Evolutionary conservation across 495 filamentous ascomycete species (phyloP).

Genomic region (Aspergillus cavernicola): DNA sequence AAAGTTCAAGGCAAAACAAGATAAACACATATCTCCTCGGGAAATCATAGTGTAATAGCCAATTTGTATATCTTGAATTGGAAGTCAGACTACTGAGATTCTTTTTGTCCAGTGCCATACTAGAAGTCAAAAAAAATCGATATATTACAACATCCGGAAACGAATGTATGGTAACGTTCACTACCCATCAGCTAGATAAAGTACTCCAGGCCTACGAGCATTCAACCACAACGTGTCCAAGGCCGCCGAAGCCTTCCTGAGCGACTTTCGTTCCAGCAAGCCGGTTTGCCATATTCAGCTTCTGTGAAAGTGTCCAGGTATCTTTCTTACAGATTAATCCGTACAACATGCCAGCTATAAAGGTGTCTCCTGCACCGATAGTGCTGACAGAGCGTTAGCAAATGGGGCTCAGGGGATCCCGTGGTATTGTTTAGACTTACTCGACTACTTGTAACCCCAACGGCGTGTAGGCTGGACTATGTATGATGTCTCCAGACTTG

Average conservation of each 20-base stretch:
- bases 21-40: too few species aligned
- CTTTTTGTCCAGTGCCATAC: not conserved
- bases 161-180: too few species aligned
- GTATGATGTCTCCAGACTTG: conserved; percentile 31
- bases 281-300: conserved; percentile 59
- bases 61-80: too few species aligned
- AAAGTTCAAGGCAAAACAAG: too few species aligned
- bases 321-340: conserved; percentile 47
- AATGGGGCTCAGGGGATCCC: not conserved
- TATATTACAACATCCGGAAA: too few species aligned
- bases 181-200: not conserved
- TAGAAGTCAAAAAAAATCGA: not conserved
- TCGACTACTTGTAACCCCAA: conserved; percentile 51
- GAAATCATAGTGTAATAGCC: too few species aligned
- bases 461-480: conserved; percentile 43
- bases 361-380: conserved; percentile 71
- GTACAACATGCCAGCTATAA: conserved; percentile 69
- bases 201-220: not conserved
- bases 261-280: conserved; percentile 66
- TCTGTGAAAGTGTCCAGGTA: conserved; percentile 49
- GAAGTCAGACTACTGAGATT: too few species aligned
- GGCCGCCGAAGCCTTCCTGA: conserved; percentile 60
- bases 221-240: conserved; percentile 31
- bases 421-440: conserved; percentile 38
- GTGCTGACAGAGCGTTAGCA: conserved; percentile 42